phyloP scores from a whole-genome alignment of 2,329 filamentous ascomycete genomes.

The Trichoderma sp. region DNA sequence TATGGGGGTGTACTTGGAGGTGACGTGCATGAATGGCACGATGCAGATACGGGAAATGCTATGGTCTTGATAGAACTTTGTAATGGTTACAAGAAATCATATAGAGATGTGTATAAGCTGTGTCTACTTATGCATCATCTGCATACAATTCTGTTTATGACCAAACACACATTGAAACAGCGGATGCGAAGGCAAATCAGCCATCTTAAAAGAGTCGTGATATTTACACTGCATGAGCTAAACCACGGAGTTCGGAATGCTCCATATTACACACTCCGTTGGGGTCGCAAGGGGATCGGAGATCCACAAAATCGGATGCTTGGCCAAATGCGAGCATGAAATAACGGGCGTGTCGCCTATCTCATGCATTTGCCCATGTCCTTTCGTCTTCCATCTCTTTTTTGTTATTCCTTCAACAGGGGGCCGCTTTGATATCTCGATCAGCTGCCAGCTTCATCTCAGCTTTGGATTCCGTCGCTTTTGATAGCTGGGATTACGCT shows the following conservation, averaged over 20 bases:
- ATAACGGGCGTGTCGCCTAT: not conserved
- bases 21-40: not conserved
- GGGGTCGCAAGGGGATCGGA: not conserved
- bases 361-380: not conserved
- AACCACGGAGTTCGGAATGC: constrained; percentile 7
- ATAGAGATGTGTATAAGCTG: not conserved
- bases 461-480: no score
- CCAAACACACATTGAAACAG: not conserved
- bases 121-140: not conserved
- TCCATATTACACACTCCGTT: not conserved
- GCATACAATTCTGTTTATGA: not conserved
- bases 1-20: not conserved
- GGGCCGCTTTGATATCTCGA: not conserved
- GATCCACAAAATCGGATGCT: constrained; percentile 4
- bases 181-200: not conserved
- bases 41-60: not conserved
- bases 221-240: not conserved
- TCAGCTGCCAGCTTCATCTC: not conserved
- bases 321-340: not conserved
- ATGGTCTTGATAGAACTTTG: not conserved
- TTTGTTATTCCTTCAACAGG: not conserved
- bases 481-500: not conserved
- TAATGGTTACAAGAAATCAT: not conserved
- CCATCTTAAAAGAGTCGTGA: not conserved
- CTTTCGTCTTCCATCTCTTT: not conserved